Conservation (phyloP, 2,329 filamentous ascomycete genomes). For the Orbilia oligospora region DNA sequence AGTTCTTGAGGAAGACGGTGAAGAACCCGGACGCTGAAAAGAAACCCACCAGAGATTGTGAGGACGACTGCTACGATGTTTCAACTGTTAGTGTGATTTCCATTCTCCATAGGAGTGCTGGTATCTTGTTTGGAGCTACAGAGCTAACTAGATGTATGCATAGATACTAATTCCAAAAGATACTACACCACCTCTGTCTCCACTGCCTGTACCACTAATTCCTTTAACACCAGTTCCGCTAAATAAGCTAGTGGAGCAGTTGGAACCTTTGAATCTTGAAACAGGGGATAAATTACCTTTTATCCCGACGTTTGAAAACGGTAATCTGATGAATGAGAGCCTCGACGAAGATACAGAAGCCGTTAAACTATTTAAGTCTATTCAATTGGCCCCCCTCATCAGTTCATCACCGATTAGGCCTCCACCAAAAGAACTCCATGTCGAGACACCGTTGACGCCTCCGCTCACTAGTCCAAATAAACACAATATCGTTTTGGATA, state of each 20-base stretch:
- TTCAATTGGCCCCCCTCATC: conserved; percentile 6
- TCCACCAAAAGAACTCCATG: neutral
- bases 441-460: conserved; percentile 42
- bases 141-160: neutral
- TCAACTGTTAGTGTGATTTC: neutral
- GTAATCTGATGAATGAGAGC: neutral
- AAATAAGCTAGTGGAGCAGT: neutral
- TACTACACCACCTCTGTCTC: conserved; percentile 42
- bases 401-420: conserved; percentile 29
- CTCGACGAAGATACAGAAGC: conserved; percentile 16
- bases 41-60: neutral
- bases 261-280: conserved; percentile 6
- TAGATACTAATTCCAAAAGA: neutral
- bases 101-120: neutral
- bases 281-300: neutral
- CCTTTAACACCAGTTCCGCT: neutral
- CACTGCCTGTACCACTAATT: neutral
- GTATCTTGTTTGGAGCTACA: neutral
- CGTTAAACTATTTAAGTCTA: neutral
- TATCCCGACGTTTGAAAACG: neutral
- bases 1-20: conserved; percentile 41
- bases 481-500: neutral
- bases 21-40: neutral
- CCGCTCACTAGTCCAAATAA: conserved; percentile 36
- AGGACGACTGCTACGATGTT: neutral